Evolutionary conservation across 129 eudicot genomes (phyloP), one percentile per base, ranked within the genome.

Genomic region (Flaveria linearis): DNA sequence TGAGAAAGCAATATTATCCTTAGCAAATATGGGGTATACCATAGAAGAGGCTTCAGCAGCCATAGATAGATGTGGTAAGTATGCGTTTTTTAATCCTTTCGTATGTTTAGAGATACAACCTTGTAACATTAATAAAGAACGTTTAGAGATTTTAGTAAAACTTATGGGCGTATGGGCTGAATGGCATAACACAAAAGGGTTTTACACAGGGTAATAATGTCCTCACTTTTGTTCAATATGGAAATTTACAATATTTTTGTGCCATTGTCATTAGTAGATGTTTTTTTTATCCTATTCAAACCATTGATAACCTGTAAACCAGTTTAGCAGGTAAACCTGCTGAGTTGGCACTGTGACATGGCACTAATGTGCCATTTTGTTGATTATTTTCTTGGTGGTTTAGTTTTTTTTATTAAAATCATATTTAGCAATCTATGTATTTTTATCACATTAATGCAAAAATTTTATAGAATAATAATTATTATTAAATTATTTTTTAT

Each of bases 31-130:
- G 98, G 93, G 93, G 53, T 92, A 87, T 73, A 62, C 88, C 0
- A 51, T 70, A 39, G 90, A 89, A 68, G 98, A 89, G 85, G 86
- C 91, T 65, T 79, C 86, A 57, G 80, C 88, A 77, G 98, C 98
- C 61, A 76, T 92, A 66, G 90, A 86, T 68, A 89, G 98, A 92
- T 92, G 96, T 85, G 98, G 96, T 92, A 55, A 42, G 91, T 83
- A 56, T 71, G 55, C 47, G 7, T 12, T 75, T n/a, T 53, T 9
- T 26, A 66, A 9, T 36, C 17, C 52, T 18, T 50, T 17, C 5
- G 1, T 65, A 20, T 65, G 53, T 18, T n/a, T 50, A 58, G 30
- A 75, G 22, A 51, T 2, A 43, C 2, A 46, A 56, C 3, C 17
- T 46, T 62, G 6, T 26, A n/a, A 76, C 16, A 5, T 47, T 46